Conservation (phyloP, 768 basidiomycete species). For the Pholiota microspora region DNA sequence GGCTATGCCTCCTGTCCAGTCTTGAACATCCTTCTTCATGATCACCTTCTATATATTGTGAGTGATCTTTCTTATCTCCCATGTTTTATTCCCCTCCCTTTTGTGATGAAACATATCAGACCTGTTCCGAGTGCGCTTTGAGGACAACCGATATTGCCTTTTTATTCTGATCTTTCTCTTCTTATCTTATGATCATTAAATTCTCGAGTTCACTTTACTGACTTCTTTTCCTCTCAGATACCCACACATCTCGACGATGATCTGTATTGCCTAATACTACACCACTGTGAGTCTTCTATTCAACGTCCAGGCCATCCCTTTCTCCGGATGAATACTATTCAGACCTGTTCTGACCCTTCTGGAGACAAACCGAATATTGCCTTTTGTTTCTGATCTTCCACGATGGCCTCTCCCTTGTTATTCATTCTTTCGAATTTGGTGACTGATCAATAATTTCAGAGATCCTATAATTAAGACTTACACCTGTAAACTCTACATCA, state of each 20-base stretch:
- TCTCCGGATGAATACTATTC: conserved; percentile 47
- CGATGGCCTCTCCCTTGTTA: background rate
- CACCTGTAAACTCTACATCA: background rate
- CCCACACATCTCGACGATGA: conserved; percentile 1
- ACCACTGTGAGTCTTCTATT: conserved; percentile 34
- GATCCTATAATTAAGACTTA: background rate
- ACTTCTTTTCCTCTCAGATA: conserved; percentile 12
- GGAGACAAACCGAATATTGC: conserved; percentile 58
- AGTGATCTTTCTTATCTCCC: conserved; percentile 7
- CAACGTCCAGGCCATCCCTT: background rate
- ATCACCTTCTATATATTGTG: conserved; percentile 7
- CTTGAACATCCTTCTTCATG: conserved; percentile 17
- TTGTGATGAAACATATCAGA: conserved; percentile 69
- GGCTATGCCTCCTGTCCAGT: conserved; percentile 51
- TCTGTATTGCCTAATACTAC: conserved; percentile 13
- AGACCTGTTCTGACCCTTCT: conserved; percentile 69
- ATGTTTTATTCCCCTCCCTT: conserved; percentile 15
- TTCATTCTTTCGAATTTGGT: background rate
- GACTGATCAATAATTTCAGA: background rate
- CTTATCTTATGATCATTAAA: background rate
- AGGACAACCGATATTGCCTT: conserved; percentile 68
- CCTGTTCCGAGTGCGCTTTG: conserved; percentile 71
- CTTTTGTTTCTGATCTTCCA: conserved; percentile 39
- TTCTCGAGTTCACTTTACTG: conserved; percentile 7
- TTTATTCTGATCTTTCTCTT: conserved; percentile 34